A percentile compares a stretch with the other conserved stretches of the same genome.
Conservation (phyloP, 2,329 filamentous ascomycete species). For the Scedosporium apiospermum region DNA sequence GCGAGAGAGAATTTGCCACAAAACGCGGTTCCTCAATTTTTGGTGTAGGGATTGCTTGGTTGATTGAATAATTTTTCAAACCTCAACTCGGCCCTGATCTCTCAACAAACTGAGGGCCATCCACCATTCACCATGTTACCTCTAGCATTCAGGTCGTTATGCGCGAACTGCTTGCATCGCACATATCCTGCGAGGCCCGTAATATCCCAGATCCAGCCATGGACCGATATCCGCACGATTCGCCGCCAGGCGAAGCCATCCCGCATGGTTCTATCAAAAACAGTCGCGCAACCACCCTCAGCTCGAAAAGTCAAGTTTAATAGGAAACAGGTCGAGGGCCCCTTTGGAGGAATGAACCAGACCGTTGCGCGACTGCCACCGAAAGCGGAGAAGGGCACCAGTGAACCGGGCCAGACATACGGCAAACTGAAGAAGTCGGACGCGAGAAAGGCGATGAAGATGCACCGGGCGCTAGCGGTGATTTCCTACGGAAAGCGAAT, state of each 20-base stretch:
- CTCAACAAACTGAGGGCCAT: neutral
- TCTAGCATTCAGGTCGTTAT: slow-evolving; percentile 1
- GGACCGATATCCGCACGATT: slow-evolving; percentile 1
- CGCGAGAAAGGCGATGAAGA: slow-evolving; percentile 72
- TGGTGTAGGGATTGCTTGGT: too few species aligned
- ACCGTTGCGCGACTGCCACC: slow-evolving; percentile 31
- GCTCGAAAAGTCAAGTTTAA: slow-evolving; percentile 23
- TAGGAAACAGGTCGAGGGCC: slow-evolving; percentile 32
- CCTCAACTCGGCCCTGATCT: too few species aligned
- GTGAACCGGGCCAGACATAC: neutral
- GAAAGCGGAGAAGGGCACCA: neutral
- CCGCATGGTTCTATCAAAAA: slow-evolving; percentile 49
- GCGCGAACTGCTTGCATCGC: slow-evolving; percentile 1
- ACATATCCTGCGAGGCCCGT: neutral
- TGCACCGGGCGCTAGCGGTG: slow-evolving; percentile 72
- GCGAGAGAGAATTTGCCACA: too few species aligned
- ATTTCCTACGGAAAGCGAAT: slow-evolving; percentile 64
- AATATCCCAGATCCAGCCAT: neutral
- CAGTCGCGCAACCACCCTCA: slow-evolving; percentile 32
- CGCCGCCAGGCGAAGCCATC: slow-evolving; percentile 25
- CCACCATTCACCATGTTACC: neutral
- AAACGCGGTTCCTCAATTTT: too few species aligned
- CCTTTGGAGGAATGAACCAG: slow-evolving; percentile 48
- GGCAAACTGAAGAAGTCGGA: slow-evolving; percentile 15
- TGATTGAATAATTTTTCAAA: too few species aligned